phyloP scores from a whole-genome alignment of 2,329 filamentous ascomycete species.

The Colletotrichum aenigma region DNA sequence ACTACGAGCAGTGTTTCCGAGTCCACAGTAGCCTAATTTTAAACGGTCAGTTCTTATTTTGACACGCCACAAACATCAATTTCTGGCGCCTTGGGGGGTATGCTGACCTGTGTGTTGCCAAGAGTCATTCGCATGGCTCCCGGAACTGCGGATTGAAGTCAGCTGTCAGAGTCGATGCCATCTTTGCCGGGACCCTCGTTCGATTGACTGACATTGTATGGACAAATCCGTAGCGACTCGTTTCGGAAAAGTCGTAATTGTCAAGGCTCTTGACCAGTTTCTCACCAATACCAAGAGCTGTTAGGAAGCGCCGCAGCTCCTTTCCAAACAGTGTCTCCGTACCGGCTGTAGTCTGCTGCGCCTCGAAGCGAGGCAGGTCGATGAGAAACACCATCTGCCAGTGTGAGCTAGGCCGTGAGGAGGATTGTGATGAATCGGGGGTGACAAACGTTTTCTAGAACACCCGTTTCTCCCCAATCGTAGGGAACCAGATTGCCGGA shows the following conservation, averaged over 20 bases:
- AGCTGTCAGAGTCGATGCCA: constrained; percentile 18
- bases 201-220: constrained; percentile 72
- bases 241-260: constrained; percentile 83
- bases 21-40: constrained; percentile 71
- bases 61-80: background rate
- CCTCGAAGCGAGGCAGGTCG: constrained; percentile 72
- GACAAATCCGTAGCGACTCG: constrained; percentile 76
- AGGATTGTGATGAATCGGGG: background rate
- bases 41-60: constrained; percentile 4
- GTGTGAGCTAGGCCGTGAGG: constrained; percentile 17
- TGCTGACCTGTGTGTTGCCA: constrained; percentile 45
- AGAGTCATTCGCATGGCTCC: constrained; percentile 54
- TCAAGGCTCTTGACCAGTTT: constrained; percentile 70
- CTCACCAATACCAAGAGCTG: constrained; percentile 67
- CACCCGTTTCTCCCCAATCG: constrained; percentile 87
- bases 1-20: constrained; percentile 68
- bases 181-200: background rate
- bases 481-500: constrained; percentile 85
- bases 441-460: constrained; percentile 79
- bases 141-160: constrained; percentile 49
- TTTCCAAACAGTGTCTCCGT: constrained; percentile 59
- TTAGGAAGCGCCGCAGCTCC: constrained; percentile 74
- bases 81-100: constrained; percentile 6
- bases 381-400: constrained; percentile 82
- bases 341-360: constrained; percentile 39